Evolutionary conservation across 148 eudicot species (phyloP).

Genomic region (Polygonum maritimum): DNA sequence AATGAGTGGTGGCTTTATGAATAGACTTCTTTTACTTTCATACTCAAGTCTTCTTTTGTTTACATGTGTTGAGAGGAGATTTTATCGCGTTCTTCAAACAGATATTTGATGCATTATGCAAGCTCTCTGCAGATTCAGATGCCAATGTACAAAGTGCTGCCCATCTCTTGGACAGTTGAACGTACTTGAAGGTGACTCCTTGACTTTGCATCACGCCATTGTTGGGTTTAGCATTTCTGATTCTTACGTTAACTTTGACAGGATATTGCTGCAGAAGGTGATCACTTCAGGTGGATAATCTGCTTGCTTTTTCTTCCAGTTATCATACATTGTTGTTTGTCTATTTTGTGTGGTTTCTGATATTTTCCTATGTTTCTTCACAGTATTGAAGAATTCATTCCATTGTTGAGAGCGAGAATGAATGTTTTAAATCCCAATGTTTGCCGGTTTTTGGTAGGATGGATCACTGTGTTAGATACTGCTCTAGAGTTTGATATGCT

Average conservation of each 20-base stretch:
- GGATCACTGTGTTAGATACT: conserved; percentile 95
- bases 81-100: conserved; percentile 87
- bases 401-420: conserved; percentile 92
- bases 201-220: too few species aligned
- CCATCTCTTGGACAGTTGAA: conserved; percentile 69
- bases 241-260: conserved; percentile 13
- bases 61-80: conserved; percentile 98
- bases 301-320: conserved; percentile 6
- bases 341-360: background rate
- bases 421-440: conserved; percentile 86
- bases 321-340: background rate
- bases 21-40: background rate
- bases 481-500: conserved; percentile 53
- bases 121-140: conserved; percentile 93
- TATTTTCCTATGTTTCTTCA: background rate
- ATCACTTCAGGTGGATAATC: conserved; percentile 71
- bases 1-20: background rate
- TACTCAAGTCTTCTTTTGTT: conserved; percentile 22
- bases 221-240: too few species aligned
- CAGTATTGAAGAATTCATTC: conserved; percentile 97
- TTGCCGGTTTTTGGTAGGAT: conserved; percentile 92
- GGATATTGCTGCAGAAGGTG: conserved; percentile 93
- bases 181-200: conserved; percentile 39
- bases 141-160: conserved; percentile 97
- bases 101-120: conserved; percentile 73